phyloP scores from a whole-genome alignment of 768 basidiomycete species.

The Trametes cingulata region DNA sequence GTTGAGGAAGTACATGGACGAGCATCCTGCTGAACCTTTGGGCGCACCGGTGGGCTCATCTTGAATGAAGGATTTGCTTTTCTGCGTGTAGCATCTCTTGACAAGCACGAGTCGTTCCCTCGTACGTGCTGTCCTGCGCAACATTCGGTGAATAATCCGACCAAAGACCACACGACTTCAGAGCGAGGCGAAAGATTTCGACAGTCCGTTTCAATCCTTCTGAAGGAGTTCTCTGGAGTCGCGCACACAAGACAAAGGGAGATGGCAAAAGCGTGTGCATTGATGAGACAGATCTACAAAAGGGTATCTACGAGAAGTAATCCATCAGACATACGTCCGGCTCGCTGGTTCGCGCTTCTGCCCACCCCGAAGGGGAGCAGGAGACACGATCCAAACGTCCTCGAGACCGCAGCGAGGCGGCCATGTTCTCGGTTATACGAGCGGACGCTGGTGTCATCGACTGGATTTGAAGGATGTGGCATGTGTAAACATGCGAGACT shows the following conservation, averaged over 20 bases:
- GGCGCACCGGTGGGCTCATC: too few relatives aligned
- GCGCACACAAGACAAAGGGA: too few relatives aligned
- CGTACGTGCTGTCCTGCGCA: too few relatives aligned
- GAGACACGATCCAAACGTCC: conserved; percentile 35
- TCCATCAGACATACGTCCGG: conserved; percentile 38
- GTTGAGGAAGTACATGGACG: conserved; percentile 21
- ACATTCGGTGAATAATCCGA: too few relatives aligned
- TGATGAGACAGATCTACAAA: too few relatives aligned
- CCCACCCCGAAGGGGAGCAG: conserved; percentile 23
- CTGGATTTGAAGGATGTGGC: conserved; percentile 40
- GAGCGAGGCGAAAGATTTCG: too few relatives aligned
- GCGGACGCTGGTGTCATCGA: conserved; percentile 37
- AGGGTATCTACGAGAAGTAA: neutral
- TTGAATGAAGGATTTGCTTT: too few relatives aligned
- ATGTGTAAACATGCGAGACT: conserved; percentile 44
- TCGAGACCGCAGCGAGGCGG: conserved; percentile 30
- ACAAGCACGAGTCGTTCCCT: too few relatives aligned
- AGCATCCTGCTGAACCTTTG: conserved; percentile 9
- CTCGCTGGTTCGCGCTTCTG: conserved; percentile 32
- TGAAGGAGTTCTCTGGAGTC: too few relatives aligned
- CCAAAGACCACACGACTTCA: too few relatives aligned
- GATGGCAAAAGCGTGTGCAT: too few relatives aligned
- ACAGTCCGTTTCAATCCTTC: too few relatives aligned
- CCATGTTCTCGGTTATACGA: conserved; percentile 41
- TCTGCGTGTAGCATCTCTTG: neutral